A percentile compares a stretch with the other conserved stretches of the same genome.
Evolutionary conservation across 106 monocot genomes (phyloP).

Genomic region (Allium cepa): DNA sequence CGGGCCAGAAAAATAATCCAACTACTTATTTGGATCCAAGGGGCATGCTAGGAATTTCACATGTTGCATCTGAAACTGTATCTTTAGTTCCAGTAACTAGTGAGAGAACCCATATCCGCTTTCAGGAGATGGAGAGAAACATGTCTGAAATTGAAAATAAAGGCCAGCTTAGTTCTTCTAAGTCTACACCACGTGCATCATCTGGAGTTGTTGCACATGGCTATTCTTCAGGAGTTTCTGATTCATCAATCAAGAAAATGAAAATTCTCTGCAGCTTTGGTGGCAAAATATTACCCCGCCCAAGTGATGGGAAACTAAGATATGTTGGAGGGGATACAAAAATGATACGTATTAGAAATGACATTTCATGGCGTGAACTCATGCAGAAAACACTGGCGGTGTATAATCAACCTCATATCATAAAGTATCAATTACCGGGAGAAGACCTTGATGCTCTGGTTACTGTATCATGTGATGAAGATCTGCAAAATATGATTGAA

Average conservation of each 20-base stretch:
- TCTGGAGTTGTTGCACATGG: slow-evolving; percentile 33
- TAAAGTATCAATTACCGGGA: slow-evolving; percentile 94
- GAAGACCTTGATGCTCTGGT: slow-evolving; percentile 88
- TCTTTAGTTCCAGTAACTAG: slow-evolving; percentile 22
- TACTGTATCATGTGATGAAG: slow-evolving; percentile 84
- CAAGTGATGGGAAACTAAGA: slow-evolving; percentile 80
- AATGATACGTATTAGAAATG: slow-evolving; percentile 53
- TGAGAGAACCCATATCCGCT: slow-evolving; percentile 20
- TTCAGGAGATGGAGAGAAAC: slow-evolving; percentile 35
- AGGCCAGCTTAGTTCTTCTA: slow-evolving; percentile 25
- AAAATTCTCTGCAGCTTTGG: slow-evolving; percentile 89
- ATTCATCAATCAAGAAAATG: slow-evolving; percentile 33
- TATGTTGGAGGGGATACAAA: slow-evolving; percentile 95
- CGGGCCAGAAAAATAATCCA: slow-evolving; percentile 23
- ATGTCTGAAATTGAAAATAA: slow-evolving; percentile 29
- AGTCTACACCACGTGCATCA: slow-evolving; percentile 22
- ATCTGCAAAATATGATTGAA: slow-evolving; percentile 93
- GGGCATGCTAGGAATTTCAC: slow-evolving; percentile 31
- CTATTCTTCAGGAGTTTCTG: slow-evolving; percentile 56
- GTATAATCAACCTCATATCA: slow-evolving; percentile 45
- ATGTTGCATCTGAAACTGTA: slow-evolving; percentile 35
- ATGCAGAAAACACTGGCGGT: slow-evolving; percentile 46
- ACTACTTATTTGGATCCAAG: slow-evolving; percentile 48
- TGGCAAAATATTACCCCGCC: slow-evolving; percentile 83
- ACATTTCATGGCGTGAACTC: slow-evolving; percentile 76